A percentile compares a stretch with the other conserved stretches of the same genome.
Evolutionary conservation across 345 rosid genomes (phyloP).

Genomic region (Odontarrhena argentea): DNA sequence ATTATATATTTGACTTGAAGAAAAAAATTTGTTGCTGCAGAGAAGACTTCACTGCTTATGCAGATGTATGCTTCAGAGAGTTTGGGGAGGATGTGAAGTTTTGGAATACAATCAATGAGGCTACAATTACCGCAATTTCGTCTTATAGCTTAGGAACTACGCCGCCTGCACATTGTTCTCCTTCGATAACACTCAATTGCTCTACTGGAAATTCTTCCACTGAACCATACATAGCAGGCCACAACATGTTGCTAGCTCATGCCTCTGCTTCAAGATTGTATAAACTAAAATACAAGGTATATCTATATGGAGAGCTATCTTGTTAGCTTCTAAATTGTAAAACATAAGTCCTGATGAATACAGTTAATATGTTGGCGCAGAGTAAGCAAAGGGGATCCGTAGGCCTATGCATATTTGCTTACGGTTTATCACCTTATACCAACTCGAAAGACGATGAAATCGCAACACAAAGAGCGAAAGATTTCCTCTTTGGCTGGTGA

Average conservation of each 20-base stretch:
- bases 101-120: constrained; percentile 69
- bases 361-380: constrained; percentile 29
- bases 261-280: constrained; percentile 57
- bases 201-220: constrained; percentile 55
- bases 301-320: too few species aligned
- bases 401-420: constrained; percentile 43
- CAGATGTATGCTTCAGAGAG: constrained; percentile 29
- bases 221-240: constrained; percentile 63
- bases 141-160: constrained; percentile 33
- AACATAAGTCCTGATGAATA: neutral
- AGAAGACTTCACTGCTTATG: constrained; percentile 55
- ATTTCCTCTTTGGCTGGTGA: constrained; percentile 51
- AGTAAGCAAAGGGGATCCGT: constrained; percentile 46
- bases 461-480: constrained; percentile 46
- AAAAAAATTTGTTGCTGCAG: too few species aligned
- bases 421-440: constrained; percentile 37
- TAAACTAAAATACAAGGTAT: constrained; percentile 54
- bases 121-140: constrained; percentile 43
- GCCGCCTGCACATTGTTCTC: constrained; percentile 50
- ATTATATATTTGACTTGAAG: too few species aligned
- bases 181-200: constrained; percentile 9
- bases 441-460: constrained; percentile 29
- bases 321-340: too few species aligned
- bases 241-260: constrained; percentile 61
- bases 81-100: constrained; percentile 58